phyloP scores from a whole-genome alignment of 1,284 basidiomycete genomes.

The Fomitopsis schrenkii region DNA sequence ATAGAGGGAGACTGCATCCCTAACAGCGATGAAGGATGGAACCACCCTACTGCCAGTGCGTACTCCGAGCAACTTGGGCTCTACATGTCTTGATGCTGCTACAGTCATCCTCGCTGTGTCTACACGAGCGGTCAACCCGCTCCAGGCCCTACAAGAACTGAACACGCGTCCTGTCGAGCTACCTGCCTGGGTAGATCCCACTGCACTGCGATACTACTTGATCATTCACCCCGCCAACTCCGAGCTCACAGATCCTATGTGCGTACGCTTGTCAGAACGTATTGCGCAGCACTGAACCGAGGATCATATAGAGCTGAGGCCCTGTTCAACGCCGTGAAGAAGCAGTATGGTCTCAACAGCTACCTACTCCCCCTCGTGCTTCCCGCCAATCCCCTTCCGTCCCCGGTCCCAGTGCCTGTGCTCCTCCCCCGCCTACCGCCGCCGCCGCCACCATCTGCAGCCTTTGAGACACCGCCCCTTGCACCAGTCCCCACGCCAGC shows the following conservation, averaged over 20 bases:
- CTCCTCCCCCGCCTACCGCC: slow-evolving; percentile 64
- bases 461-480: slow-evolving; percentile 20
- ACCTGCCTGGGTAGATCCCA: slow-evolving; percentile 74
- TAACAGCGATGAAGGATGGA: slow-evolving; percentile 70
- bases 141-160: slow-evolving; percentile 69
- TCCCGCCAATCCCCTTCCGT: slow-evolving; percentile 50
- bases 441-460: slow-evolving; percentile 34
- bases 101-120: slow-evolving; percentile 76
- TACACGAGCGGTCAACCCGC: slow-evolving; percentile 69
- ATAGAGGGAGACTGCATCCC: slow-evolving; percentile 72
- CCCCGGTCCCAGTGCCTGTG: slow-evolving; percentile 61
- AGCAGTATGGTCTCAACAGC: slow-evolving; percentile 73
- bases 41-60: slow-evolving; percentile 76
- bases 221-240: slow-evolving; percentile 72
- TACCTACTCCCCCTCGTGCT: slow-evolving; percentile 62
- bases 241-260: slow-evolving; percentile 74
- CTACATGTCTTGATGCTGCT: slow-evolving; percentile 3
- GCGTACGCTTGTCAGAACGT: slow-evolving; percentile 27
- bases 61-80: slow-evolving; percentile 13
- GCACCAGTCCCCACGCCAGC: slow-evolving; percentile 15
- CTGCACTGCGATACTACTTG: slow-evolving; percentile 64
- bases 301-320: slow-evolving; percentile 55
- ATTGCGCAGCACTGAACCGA: neutral
- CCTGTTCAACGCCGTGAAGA: slow-evolving; percentile 78
- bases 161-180: slow-evolving; percentile 62